These are phyloP conservation scores for Psilocybe cubensis DNA, from an alignment of 768 basidiomycete genomes.

Conservation along the genomic window DNA sequence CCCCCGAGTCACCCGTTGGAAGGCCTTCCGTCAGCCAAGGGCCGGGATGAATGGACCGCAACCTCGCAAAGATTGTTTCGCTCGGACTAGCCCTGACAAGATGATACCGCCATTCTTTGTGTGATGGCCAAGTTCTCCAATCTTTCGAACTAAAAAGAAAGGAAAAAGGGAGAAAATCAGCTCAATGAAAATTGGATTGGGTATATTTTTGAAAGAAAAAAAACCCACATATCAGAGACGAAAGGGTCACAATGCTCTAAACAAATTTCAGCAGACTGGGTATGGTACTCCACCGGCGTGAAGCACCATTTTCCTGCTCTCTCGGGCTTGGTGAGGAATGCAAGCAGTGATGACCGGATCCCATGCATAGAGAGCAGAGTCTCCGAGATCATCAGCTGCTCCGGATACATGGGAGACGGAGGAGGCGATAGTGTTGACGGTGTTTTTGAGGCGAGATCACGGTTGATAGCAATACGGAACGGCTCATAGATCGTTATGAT, in stretches of 20 bases:
- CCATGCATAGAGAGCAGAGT: constrained; percentile 16
- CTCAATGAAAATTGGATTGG: neutral
- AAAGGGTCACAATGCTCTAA: constrained; percentile 14
- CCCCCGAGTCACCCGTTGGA: constrained; percentile 4
- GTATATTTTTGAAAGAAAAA: too few relatives aligned
- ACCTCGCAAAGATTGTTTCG: constrained; percentile 3
- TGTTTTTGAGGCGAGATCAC: neutral
- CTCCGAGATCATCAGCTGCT: constrained; percentile 7
- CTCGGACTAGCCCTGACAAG: constrained; percentile 11
- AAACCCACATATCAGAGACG: constrained; percentile 12
- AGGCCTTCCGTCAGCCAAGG: constrained; percentile 16
- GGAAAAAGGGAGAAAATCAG: neutral
- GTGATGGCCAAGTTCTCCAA: constrained; percentile 12
- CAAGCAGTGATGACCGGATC: constrained; percentile 10
- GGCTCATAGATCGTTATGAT: constrained; percentile 7
- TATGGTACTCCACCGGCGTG: constrained; percentile 12
- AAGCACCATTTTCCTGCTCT: constrained; percentile 7
- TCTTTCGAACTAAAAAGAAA: constrained; percentile 2
- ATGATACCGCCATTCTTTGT: constrained; percentile 18
- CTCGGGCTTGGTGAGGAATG: constrained; percentile 12
- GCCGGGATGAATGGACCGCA: constrained; percentile 1
- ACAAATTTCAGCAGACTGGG: constrained; percentile 21
- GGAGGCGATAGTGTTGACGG: neutral
- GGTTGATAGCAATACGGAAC: neutral
- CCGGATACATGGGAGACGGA: neutral